A percentile compares a stretch with the other conserved stretches of the same genome.
Evolutionary conservation across 371 early-diverging fungal species (phyloP).

Genomic region (Modicella reniformis): DNA sequence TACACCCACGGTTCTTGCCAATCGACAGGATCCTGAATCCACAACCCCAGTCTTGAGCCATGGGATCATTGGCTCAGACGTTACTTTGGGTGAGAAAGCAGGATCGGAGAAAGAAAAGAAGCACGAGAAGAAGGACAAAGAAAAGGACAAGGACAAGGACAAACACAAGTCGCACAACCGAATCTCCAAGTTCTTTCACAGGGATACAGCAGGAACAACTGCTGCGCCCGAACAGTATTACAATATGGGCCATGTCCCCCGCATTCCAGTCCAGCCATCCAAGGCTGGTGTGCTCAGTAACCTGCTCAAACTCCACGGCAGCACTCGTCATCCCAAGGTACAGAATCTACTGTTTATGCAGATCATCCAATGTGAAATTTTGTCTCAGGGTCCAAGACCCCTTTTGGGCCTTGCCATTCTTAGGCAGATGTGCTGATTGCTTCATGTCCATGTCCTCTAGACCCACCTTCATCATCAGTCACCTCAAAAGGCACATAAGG

Average conservation of each 20-base stretch:
- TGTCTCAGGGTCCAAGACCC: conserved; percentile 1
- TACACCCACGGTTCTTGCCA: conserved; percentile 37
- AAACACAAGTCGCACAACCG: conserved; percentile 28
- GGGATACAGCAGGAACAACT: conserved; percentile 2
- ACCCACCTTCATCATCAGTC: background rate
- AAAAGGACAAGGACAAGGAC: conserved; percentile 20
- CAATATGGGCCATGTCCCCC: background rate
- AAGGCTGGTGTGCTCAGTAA: conserved; percentile 62
- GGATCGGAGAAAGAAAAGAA: conserved; percentile 13
- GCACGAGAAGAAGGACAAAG: conserved; percentile 23
- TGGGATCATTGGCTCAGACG: conserved; percentile 18
- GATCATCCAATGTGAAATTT: background rate
- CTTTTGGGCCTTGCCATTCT: background rate
- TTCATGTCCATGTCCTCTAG: background rate
- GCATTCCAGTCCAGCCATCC: conserved; percentile 48
- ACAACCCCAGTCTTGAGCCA: conserved; percentile 1
- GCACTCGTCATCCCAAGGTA: conserved; percentile 37
- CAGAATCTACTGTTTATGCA: background rate
- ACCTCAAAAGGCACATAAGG: conserved; percentile 26
- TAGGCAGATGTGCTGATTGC: background rate
- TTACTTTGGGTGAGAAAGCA: conserved; percentile 1
- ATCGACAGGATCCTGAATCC: conserved; percentile 29
- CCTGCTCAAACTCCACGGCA: conserved; percentile 55
- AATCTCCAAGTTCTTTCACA: conserved; percentile 34
- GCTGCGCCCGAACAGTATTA: conserved; percentile 1